Conservation (phyloP, 1,139 yeast genomes). For the Sugiyamaella castrensis region DNA sequence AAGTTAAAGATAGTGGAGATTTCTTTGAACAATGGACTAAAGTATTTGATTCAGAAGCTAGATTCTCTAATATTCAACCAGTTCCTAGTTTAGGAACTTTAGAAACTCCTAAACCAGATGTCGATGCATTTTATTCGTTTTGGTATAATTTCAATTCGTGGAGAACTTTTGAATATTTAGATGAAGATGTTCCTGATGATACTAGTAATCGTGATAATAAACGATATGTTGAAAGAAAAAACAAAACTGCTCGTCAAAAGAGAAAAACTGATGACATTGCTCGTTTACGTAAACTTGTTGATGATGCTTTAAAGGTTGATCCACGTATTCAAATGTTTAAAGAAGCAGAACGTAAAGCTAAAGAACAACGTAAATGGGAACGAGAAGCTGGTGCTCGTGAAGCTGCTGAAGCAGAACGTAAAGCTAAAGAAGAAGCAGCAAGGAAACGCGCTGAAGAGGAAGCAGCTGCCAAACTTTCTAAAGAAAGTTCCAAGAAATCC, state of each 20-base stretch:
- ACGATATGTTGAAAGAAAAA: constrained; percentile 97
- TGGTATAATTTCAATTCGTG: constrained; percentile 97
- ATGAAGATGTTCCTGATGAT: constrained; percentile 99
- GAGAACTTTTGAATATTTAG: constrained; percentile 97
- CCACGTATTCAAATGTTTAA: constrained; percentile 93
- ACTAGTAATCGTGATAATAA: constrained; percentile 98
- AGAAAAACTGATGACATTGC: constrained; percentile 97
- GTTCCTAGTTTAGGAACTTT: constrained; percentile 76
- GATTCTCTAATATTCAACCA: constrained; percentile 89
- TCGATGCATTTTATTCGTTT: constrained; percentile 83
- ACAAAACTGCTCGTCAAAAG: constrained; percentile 94
- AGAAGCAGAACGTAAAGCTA: constrained; percentile 91
- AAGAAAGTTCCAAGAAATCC: constrained; percentile 77
- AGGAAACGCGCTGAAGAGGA: constrained; percentile 76
- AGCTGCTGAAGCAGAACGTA: constrained; percentile 84
- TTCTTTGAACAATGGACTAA: constrained; percentile 93
- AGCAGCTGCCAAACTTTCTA: constrained; percentile 52
- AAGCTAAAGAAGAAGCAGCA: constrained; percentile 83
- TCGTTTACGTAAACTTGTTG: constrained; percentile 81
- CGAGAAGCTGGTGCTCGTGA: constrained; percentile 96
- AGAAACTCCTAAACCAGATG: constrained; percentile 71
- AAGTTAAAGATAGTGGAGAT: constrained; percentile 51
- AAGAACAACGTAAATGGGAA: constrained; percentile 96
- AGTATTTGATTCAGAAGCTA: constrained; percentile 82
- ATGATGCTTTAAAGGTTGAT: constrained; percentile 83